phyloP scores from a whole-genome alignment of 305 asterid genomes.

The Fraxinus ornus region DNA sequence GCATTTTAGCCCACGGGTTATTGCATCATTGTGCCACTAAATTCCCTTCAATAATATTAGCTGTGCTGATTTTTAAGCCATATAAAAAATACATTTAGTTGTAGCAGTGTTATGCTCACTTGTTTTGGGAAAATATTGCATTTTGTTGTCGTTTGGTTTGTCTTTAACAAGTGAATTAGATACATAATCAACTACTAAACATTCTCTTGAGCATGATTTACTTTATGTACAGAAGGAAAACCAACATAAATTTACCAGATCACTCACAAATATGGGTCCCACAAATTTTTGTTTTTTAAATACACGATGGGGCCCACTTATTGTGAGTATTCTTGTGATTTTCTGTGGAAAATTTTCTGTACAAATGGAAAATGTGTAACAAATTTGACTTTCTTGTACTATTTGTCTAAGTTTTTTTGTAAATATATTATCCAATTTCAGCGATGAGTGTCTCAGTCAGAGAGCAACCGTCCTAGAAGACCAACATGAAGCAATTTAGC shows the following conservation, averaged over 20 bases:
- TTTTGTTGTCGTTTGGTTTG: conserved; percentile 7
- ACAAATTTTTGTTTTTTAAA: no score
- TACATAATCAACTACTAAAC: no score
- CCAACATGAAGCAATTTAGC: conserved; percentile 74
- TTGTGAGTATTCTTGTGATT: no score
- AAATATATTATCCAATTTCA: conserved; percentile 33
- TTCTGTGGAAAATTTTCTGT: no score
- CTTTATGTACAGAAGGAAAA: no score
- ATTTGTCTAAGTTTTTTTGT: not conserved
- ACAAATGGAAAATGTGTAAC: not conserved
- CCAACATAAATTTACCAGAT: no score
- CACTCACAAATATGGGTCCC: no score
- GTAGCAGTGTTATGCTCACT: conserved; percentile 1
- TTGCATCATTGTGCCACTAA: no score
- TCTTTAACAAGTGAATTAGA: not conserved
- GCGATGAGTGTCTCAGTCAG: conserved; percentile 85
- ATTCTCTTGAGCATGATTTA: no score
- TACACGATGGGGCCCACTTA: no score
- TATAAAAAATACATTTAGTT: not conserved
- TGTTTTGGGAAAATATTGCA: not conserved
- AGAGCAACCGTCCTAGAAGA: conserved; percentile 59
- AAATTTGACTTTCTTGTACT: not conserved
- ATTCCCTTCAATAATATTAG: no score
- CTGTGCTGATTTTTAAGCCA: not conserved
- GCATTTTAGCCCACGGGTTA: no score